Conservation (phyloP, 768 basidiomycete genomes). For the Hemileccinum rubropunctum region DNA sequence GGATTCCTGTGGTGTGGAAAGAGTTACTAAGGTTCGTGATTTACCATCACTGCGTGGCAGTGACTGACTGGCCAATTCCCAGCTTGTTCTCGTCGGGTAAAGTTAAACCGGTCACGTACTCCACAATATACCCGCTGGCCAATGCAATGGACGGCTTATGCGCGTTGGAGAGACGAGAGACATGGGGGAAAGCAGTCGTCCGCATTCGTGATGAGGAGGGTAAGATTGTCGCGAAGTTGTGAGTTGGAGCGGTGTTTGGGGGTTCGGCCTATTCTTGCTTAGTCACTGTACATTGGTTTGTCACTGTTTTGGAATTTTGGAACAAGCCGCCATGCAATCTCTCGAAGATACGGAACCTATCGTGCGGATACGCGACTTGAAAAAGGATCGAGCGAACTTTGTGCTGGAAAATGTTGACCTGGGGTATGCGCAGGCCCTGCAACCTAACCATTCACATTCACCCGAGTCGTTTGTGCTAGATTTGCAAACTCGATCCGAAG, state of each 20-base stretch:
- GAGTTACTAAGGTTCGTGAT: conserved; percentile 58
- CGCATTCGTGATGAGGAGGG: conserved; percentile 52
- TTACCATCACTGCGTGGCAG: not conserved
- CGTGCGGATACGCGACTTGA: conserved; percentile 81
- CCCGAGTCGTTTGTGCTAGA: conserved; percentile 39
- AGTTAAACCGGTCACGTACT: conserved; percentile 68
- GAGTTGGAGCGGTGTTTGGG: conserved; percentile 20
- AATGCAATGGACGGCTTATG: conserved; percentile 61
- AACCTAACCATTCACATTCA: conserved; percentile 5
- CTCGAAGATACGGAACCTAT: conserved; percentile 53
- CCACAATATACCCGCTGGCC: conserved; percentile 67
- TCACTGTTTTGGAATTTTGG: not conserved
- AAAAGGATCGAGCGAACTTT: conserved; percentile 85
- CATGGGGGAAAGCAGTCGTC: conserved; percentile 90
- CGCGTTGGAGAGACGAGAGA: conserved; percentile 79
- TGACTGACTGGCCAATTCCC: conserved; percentile 7
- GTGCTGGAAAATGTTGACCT: conserved; percentile 95
- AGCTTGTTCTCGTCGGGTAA: conserved; percentile 70
- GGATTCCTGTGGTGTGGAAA: conserved; percentile 68
- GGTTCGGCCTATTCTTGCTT: conserved; percentile 11
- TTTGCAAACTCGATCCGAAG: conserved; percentile 94
- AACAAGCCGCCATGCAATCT: conserved; percentile 29
- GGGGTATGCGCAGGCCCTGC: conserved; percentile 55
- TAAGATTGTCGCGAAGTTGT: conserved; percentile 41
- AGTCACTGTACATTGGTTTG: not conserved